phyloP scores from a whole-genome alignment of 2,329 filamentous ascomycete genomes.

The Ophiocordyceps polyrhachis-furcata region DNA sequence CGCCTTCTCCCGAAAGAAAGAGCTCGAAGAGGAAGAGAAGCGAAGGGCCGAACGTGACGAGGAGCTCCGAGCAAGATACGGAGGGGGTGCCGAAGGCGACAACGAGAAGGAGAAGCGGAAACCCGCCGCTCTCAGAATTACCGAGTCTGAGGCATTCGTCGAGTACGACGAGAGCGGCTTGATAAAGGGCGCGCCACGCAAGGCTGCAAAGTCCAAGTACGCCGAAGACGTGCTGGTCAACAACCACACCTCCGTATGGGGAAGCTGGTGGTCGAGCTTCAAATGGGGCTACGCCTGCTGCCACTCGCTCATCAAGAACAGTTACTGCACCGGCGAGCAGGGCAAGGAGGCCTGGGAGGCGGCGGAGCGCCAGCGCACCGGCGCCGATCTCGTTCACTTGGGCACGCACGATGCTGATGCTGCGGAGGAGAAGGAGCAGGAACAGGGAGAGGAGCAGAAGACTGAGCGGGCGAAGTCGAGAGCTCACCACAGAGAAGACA shows the following conservation, averaged over 20 bases:
- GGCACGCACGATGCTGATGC: slow-evolving; percentile 14
- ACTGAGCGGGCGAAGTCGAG: slow-evolving; percentile 21
- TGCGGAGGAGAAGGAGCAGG: slow-evolving; percentile 6
- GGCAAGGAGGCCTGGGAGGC: slow-evolving; percentile 68
- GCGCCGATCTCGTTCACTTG: slow-evolving; percentile 20
- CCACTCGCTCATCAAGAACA: slow-evolving; percentile 86
- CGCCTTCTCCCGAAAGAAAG: slow-evolving; percentile 65
- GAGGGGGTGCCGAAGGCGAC: slow-evolving; percentile 31
- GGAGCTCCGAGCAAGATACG: slow-evolving; percentile 65
- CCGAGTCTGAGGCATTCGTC: slow-evolving; percentile 70
- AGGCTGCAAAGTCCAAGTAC: slow-evolving; percentile 74
- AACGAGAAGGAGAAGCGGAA: slow-evolving; percentile 23
- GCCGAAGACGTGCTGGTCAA: slow-evolving; percentile 71
- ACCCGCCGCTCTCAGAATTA: slow-evolving; percentile 47
- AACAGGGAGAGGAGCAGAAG: slow-evolving; percentile 12
- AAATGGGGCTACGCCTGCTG: slow-evolving; percentile 94
- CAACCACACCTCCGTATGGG: slow-evolving; percentile 88
- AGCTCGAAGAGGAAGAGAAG: slow-evolving; percentile 51
- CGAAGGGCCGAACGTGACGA: slow-evolving; percentile 51
- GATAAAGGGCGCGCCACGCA: slow-evolving; percentile 72
- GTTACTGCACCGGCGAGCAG: slow-evolving; percentile 87
- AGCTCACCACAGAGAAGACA: slow-evolving; percentile 62
- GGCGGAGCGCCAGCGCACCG: slow-evolving; percentile 41
- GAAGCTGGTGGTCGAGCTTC: slow-evolving; percentile 93
- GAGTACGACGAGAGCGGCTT: slow-evolving; percentile 85